These are phyloP conservation scores for Heliamphora exappendiculata DNA, from an alignment of 148 eudicot species.

Conservation along the genomic window DNA sequence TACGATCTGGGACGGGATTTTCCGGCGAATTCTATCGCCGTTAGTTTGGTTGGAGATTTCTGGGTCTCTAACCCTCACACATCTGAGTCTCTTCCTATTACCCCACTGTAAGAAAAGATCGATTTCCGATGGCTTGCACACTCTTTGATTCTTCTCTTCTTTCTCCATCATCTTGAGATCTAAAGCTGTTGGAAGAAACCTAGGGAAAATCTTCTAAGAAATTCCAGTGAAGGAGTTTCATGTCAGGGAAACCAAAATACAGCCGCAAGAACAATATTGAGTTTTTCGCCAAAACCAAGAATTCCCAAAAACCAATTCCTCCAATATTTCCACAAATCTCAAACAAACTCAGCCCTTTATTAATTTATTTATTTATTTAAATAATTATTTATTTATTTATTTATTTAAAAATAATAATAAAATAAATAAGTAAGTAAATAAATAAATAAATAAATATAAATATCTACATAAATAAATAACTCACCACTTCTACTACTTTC, in stretches of 20 bases:
- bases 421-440: too few species aligned
- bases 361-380: too few species aligned
- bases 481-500: too few species aligned
- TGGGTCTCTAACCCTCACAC: slow-evolving; percentile 16
- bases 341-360: too few species aligned
- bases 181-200: not conserved
- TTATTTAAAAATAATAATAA: too few species aligned
- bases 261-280: not conserved
- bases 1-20: slow-evolving; percentile 9
- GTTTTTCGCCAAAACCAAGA: slow-evolving; percentile 1
- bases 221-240: not conserved
- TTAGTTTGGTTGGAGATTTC: slow-evolving; percentile 1
- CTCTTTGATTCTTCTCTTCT: slow-evolving; percentile 16
- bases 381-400: too few species aligned
- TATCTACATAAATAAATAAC: too few species aligned
- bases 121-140: slow-evolving; percentile 7
- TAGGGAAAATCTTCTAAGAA: not conserved
- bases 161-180: slow-evolving; percentile 22
- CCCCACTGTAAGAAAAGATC: slow-evolving; percentile 22
- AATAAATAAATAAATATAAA: too few species aligned
- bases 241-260: not conserved
- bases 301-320: not conserved
- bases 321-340: not conserved
- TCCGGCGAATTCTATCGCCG: slow-evolving; percentile 18
- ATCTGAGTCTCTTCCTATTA: slow-evolving; percentile 14